Percentiles rank a stretch among this genome's conserved stretches.
These are phyloP conservation scores for Exserohilum rostratum DNA, from an alignment of 2,329 filamentous ascomycete species.

Conservation along the genomic window DNA sequence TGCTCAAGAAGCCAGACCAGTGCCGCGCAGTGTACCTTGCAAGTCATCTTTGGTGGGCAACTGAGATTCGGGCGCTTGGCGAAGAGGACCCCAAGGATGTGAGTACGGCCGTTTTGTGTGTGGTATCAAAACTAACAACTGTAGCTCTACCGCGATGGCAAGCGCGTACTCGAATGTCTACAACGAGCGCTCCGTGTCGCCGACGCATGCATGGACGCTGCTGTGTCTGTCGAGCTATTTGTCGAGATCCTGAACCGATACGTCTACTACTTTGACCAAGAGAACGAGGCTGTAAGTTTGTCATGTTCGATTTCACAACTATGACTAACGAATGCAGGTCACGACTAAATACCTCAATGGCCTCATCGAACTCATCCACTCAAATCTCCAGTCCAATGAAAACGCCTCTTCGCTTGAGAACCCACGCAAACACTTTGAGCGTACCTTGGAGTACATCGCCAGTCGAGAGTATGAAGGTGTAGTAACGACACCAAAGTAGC, in stretches of 20 bases:
- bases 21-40: constrained; percentile 95
- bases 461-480: constrained; percentile 93
- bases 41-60: constrained; percentile 97
- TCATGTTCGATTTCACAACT: not conserved
- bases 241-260: constrained; percentile 98
- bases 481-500: constrained; percentile 67
- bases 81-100: constrained; percentile 84
- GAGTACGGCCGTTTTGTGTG: constrained; percentile 47
- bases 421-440: constrained; percentile 90
- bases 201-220: constrained; percentile 98
- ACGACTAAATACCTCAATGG: constrained; percentile 98
- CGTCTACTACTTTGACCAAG: constrained; percentile 99
- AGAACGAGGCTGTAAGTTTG: constrained; percentile 82
- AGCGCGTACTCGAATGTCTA: constrained; percentile 93
- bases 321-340: constrained; percentile 57
- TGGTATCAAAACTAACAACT: constrained; percentile 13
- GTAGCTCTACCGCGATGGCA: constrained; percentile 91
- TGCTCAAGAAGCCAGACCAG: constrained; percentile 97
- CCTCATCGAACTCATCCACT: constrained; percentile 96
- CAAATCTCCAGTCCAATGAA: constrained; percentile 86
- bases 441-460: constrained; percentile 91
- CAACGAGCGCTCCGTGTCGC: constrained; percentile 94
- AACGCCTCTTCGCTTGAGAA: constrained; percentile 84
- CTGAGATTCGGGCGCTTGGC: constrained; percentile 75
- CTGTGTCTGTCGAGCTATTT: constrained; percentile 95